phyloP scores from a whole-genome alignment of 192 early-diverging fungal species.

The Coemansia sp. region DNA sequence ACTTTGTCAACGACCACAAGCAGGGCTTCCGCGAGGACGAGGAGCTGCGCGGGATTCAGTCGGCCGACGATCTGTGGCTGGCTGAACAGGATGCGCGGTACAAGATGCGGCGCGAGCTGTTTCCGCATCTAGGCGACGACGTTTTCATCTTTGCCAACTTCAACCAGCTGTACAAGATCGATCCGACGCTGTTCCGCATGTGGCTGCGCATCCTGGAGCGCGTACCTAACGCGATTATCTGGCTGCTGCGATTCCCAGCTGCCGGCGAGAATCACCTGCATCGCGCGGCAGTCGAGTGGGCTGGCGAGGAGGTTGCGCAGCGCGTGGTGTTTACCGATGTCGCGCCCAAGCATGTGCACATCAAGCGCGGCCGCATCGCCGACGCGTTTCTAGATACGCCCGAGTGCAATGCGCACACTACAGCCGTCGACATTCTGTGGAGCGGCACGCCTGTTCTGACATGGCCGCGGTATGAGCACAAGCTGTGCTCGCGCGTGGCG shows the following conservation, averaged over 20 bases:
- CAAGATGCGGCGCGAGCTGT: conserved; percentile 82
- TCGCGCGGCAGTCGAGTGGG: conserved; percentile 70
- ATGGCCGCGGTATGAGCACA: conserved; percentile 83
- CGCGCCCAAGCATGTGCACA: conserved; percentile 83
- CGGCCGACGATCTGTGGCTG: conserved; percentile 63
- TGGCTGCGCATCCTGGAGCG: conserved; percentile 83
- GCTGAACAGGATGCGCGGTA: conserved; percentile 76
- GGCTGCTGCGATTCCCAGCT: conserved; percentile 89
- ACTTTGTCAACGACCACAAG: conserved; percentile 93
- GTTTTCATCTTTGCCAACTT: conserved; percentile 94
- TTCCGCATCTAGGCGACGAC: conserved; percentile 78
- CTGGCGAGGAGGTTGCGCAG: conserved; percentile 69
- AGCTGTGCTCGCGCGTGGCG: conserved; percentile 88
- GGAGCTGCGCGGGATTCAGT: conserved; percentile 37
- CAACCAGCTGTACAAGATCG: conserved; percentile 97
- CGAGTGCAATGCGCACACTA: conserved; percentile 97
- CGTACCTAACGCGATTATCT: conserved; percentile 80
- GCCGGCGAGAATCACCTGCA: conserved; percentile 78
- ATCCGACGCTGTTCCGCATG: conserved; percentile 78
- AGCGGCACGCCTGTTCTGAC: conserved; percentile 91
- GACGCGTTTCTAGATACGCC: conserved; percentile 92
- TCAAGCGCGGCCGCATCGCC: conserved; percentile 87
- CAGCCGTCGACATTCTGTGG: conserved; percentile 93
- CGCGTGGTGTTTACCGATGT: conserved; percentile 86
- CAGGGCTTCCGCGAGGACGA: conserved; percentile 86